Conservation (phyloP, 2,329 filamentous ascomycete genomes). For the Diaporthe vexans region DNA sequence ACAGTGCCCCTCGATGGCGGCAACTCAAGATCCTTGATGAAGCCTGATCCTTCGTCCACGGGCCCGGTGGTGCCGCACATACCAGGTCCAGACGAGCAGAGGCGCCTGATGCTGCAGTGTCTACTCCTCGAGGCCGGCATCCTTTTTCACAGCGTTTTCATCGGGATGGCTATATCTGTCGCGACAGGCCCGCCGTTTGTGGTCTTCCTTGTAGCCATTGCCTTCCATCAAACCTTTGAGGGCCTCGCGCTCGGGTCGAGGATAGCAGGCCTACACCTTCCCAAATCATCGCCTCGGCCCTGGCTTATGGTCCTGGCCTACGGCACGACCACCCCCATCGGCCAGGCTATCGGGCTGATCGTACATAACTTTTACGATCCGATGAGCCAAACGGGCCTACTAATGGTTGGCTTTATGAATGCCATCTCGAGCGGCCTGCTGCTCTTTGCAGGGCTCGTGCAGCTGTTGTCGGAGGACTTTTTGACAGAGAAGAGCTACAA, state of each 20-base stretch:
- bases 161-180: slow-evolving; percentile 88
- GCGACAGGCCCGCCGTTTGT: slow-evolving; percentile 84
- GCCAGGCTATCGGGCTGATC: slow-evolving; percentile 84
- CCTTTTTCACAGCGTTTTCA: slow-evolving; percentile 87
- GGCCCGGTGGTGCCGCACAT: slow-evolving; percentile 46
- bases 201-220: slow-evolving; percentile 84
- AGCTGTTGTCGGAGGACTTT: slow-evolving; percentile 89
- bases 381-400: slow-evolving; percentile 78
- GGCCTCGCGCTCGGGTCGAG: slow-evolving; percentile 87
- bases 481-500: slow-evolving; percentile 81
- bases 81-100: slow-evolving; percentile 68
- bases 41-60: slow-evolving; percentile 41
- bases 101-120: slow-evolving; percentile 81
- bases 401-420: slow-evolving; percentile 91
- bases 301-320: slow-evolving; percentile 88
- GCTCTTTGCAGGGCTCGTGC: slow-evolving; percentile 86
- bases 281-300: slow-evolving; percentile 79
- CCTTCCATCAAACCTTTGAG: slow-evolving; percentile 91
- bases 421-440: slow-evolving; percentile 85
- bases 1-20: slow-evolving; percentile 45
- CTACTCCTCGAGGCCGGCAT: slow-evolving; percentile 86
- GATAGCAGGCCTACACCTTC: slow-evolving; percentile 87
- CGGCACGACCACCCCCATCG: slow-evolving; percentile 82
- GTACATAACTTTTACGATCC: slow-evolving; percentile 87
- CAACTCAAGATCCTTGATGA: slow-evolving; percentile 44